A percentile compares a stretch with the other conserved stretches of the same genome.
phyloP scores from a whole-genome alignment of 306 rosid species.

The Clitoria ternatea region DNA sequence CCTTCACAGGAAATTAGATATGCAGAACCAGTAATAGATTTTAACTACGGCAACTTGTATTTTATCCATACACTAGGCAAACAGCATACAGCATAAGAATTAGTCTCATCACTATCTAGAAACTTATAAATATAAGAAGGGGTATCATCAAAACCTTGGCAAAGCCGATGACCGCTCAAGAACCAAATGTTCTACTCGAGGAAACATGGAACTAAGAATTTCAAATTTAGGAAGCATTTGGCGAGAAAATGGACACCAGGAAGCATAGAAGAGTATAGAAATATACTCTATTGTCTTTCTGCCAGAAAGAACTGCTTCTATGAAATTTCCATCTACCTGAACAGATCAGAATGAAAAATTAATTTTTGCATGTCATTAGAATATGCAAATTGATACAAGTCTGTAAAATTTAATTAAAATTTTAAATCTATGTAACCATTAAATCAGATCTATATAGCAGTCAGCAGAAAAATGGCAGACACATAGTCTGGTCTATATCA shows the following conservation, averaged over 20 bases:
- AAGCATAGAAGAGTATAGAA: constrained; percentile 62
- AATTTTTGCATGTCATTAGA: background rate
- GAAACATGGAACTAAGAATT: constrained; percentile 66
- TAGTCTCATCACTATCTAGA: constrained; percentile 10
- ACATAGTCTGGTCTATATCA: too few relatives aligned
- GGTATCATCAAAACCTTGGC: constrained; percentile 59
- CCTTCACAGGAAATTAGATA: background rate
- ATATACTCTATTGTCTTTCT: constrained; percentile 33
- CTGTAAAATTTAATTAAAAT: background rate
- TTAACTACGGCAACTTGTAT: background rate
- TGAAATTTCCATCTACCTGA: constrained; percentile 65
- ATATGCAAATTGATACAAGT: background rate
- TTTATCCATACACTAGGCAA: constrained; percentile 5
- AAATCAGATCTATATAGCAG: background rate
- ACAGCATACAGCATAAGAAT: constrained; percentile 3
- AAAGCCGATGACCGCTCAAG: constrained; percentile 67
- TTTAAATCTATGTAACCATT: background rate
- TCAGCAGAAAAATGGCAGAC: background rate
- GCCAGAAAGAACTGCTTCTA: constrained; percentile 50
- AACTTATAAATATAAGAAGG: constrained; percentile 9
- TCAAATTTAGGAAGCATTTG: constrained; percentile 47
- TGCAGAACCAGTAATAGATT: background rate
- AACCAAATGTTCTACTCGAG: constrained; percentile 67
- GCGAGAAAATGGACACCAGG: constrained; percentile 78
- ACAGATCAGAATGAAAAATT: constrained; percentile 4